A percentile compares a stretch with the other conserved stretches of the same genome.
These are phyloP conservation scores for Falciphora oryzae DNA, from an alignment of 2,329 filamentous ascomycete species.

Conservation along the genomic window DNA sequence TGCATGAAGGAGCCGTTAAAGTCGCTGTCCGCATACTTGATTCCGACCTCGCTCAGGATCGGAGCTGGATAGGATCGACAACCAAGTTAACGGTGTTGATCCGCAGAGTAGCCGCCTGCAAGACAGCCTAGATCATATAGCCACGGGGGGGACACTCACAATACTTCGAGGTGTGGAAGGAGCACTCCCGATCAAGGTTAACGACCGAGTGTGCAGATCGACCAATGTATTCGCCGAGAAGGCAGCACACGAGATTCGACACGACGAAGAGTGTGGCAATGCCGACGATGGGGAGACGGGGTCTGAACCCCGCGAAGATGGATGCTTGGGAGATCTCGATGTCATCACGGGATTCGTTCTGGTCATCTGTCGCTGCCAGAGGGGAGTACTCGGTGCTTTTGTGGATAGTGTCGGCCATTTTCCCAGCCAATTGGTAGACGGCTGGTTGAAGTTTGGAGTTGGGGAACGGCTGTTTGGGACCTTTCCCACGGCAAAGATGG, in stretches of 20 bases:
- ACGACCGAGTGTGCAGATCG: not conserved
- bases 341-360: not conserved
- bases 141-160: constrained; percentile 7
- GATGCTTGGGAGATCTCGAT: not conserved
- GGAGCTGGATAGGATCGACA: constrained; percentile 21
- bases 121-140: not conserved
- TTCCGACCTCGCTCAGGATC: constrained; percentile 26
- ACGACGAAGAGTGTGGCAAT: constrained; percentile 3
- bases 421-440: not conserved
- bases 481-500: too few relatives aligned
- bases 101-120: not conserved
- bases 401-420: not conserved
- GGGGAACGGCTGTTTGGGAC: not conserved
- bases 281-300: not conserved
- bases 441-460: not conserved
- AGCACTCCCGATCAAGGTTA: constrained; percentile 13
- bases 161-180: constrained; percentile 13
- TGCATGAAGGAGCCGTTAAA: constrained; percentile 55
- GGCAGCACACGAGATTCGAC: constrained; percentile 8
- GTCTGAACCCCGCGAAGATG: not conserved
- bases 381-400: not conserved
- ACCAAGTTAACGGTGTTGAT: not conserved
- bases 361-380: not conserved
- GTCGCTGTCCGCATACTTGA: constrained; percentile 25
- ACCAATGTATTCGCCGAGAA: constrained; percentile 9